Conservation (phyloP, 371 early-diverging fungal genomes). For the Quaeritorhiza haematococci region DNA sequence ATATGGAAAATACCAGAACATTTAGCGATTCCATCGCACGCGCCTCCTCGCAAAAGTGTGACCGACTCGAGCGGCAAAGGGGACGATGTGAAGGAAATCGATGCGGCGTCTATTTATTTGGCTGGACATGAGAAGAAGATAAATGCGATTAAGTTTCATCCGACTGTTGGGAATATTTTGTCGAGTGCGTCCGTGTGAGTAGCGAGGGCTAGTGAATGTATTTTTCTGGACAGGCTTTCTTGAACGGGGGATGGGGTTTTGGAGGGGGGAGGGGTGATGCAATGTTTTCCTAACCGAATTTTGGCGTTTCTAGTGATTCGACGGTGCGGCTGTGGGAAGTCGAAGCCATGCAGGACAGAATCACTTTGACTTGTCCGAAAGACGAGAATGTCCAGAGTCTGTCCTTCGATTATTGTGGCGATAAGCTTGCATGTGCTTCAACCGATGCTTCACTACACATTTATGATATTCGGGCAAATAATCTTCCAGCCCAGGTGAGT, state of each 20-base stretch:
- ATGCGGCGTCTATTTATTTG: slow-evolving; percentile 19
- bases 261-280: no score
- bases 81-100: slow-evolving; percentile 8
- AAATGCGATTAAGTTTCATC: slow-evolving; percentile 21
- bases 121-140: slow-evolving; percentile 31
- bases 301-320: slow-evolving; percentile 8
- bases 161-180: slow-evolving; percentile 18
- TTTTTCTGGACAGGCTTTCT: no score
- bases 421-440: slow-evolving; percentile 1
- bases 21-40: background rate
- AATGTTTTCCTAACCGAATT: no score
- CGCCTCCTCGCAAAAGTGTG: background rate
- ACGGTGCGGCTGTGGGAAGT: slow-evolving; percentile 28
- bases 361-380: slow-evolving; percentile 8
- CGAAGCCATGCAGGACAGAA: slow-evolving; percentile 13
- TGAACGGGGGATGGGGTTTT: no score
- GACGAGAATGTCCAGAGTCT: slow-evolving; percentile 7
- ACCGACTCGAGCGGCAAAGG: no score
- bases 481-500: slow-evolving; percentile 15
- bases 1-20: slow-evolving; percentile 22
- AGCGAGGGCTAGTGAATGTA: no score
- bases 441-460: slow-evolving; percentile 14
- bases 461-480: slow-evolving; percentile 17
- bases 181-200: slow-evolving; percentile 12
- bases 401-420: slow-evolving; percentile 19